These are phyloP conservation scores for Xylaria polymorpha DNA, from an alignment of 2,329 filamentous ascomycete genomes.

Conservation along the genomic window DNA sequence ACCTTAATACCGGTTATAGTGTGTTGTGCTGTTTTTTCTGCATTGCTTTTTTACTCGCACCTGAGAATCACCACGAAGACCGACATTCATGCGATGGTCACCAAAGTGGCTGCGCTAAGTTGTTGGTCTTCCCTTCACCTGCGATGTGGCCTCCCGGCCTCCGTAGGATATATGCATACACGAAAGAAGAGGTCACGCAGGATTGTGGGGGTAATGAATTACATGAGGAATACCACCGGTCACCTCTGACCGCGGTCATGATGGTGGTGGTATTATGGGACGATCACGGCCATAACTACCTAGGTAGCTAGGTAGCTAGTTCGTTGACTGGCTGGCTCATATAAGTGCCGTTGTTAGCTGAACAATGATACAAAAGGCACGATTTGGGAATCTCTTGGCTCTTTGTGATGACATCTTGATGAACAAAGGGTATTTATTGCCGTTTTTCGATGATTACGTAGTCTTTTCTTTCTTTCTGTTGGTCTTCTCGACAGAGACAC, in stretches of 20 bases:
- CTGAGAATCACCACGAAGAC: conserved; percentile 22
- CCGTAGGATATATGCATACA: conserved; percentile 28
- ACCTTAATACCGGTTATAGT: conserved; percentile 31
- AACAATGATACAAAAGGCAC: conserved; percentile 30
- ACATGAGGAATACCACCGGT: conserved; percentile 15
- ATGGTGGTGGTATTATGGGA: conserved; percentile 12
- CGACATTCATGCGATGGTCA: conserved; percentile 37
- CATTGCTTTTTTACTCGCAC: conserved; percentile 30
- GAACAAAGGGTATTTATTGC: background rate
- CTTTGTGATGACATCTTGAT: background rate
- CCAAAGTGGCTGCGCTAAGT: conserved; percentile 21
- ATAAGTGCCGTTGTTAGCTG: conserved; percentile 7
- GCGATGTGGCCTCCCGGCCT: conserved; percentile 18
- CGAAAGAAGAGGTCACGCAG: conserved; percentile 20
- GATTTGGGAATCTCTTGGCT: background rate
- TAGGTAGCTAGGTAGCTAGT: conserved; percentile 4
- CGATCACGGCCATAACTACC: conserved; percentile 14
- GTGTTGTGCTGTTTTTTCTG: conserved; percentile 24
- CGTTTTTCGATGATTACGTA: background rate
- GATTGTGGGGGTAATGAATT: conserved; percentile 16
- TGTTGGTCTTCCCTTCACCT: conserved; percentile 29
- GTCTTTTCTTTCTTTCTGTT: background rate
- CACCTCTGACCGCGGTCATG: conserved; percentile 14
- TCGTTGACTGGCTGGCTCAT: background rate
- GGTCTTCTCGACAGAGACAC: background rate